These are phyloP conservation scores for Neotropicomus parvogracilis DNA, from an alignment of 1,284 basidiomycete species.

Conservation along the genomic window DNA sequence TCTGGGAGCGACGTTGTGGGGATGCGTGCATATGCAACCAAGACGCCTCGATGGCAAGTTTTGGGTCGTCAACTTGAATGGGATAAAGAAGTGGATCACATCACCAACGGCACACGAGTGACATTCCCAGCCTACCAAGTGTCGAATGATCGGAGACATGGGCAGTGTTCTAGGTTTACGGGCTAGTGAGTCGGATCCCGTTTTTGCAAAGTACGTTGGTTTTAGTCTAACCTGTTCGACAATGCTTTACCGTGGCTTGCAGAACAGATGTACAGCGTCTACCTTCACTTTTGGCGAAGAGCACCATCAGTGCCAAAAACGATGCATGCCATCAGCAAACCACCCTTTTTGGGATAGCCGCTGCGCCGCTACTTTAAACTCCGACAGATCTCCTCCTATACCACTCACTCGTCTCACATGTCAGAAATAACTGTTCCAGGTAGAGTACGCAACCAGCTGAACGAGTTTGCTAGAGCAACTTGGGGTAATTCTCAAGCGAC, in stretches of 20 bases:
- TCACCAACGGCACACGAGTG: slow-evolving; percentile 66
- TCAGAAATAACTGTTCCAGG: too few relatives aligned
- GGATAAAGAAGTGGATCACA: slow-evolving; percentile 83
- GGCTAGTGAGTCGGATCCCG: slow-evolving; percentile 29
- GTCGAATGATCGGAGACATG: not conserved
- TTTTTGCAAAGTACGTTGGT: not conserved
- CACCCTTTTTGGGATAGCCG: too few relatives aligned
- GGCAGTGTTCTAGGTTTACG: slow-evolving; percentile 17
- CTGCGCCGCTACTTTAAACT: slow-evolving; percentile 43
- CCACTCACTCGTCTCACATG: too few relatives aligned
- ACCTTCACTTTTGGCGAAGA: slow-evolving; percentile 88
- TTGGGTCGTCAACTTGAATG: slow-evolving; percentile 65
- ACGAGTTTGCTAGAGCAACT: too few relatives aligned
- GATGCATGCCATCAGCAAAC: too few relatives aligned
- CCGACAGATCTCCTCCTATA: too few relatives aligned
- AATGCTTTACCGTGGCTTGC: slow-evolving; percentile 59
- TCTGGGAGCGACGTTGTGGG: slow-evolving; percentile 71
- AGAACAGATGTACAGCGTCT: slow-evolving; percentile 70
- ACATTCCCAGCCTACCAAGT: slow-evolving; percentile 22
- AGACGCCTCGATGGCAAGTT: slow-evolving; percentile 65
- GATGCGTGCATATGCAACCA: slow-evolving; percentile 59
- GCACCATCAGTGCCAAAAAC: slow-evolving; percentile 83
- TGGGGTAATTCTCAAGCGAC: too few relatives aligned
- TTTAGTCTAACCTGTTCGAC: slow-evolving; percentile 1
- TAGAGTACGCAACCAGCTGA: too few relatives aligned